These are phyloP conservation scores for Botrytis cinerea DNA, from an alignment of 2,329 filamentous ascomycete genomes.

Conservation along the genomic window DNA sequence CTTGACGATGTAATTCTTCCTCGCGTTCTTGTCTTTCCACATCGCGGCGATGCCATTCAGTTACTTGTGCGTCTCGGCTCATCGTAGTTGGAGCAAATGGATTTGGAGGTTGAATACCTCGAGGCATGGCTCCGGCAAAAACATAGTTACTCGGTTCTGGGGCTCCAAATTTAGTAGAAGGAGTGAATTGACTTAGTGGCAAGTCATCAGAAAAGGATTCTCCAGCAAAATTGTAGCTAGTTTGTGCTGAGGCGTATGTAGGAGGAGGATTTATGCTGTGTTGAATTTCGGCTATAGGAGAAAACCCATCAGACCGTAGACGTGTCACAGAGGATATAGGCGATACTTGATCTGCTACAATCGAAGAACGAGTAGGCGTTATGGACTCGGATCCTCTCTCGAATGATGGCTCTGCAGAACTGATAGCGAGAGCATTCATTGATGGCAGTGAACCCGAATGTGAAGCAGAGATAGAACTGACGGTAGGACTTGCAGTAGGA, in stretches of 20 bases:
- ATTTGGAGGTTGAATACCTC: neutral
- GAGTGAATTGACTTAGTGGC: neutral
- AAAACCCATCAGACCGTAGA: neutral
- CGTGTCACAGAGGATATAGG: neutral
- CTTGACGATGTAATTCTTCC: neutral
- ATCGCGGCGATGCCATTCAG: neutral
- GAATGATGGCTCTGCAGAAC: neutral
- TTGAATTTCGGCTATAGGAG: neutral
- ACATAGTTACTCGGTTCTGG: neutral
- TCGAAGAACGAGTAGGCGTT: neutral
- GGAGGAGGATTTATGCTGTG: neutral
- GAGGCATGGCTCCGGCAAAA: neutral
- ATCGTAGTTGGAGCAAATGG: neutral
- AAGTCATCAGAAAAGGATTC: neutral
- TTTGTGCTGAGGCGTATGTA: neutral
- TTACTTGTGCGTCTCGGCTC: neutral
- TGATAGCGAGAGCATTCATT: neutral
- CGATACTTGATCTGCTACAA: neutral
- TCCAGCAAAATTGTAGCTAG: neutral
- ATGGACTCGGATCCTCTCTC: neutral
- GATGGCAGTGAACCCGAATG: neutral
- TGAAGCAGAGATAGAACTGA: neutral
- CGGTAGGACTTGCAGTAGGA: neutral
- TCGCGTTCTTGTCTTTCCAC: neutral
- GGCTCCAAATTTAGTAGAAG: neutral